phyloP scores from a whole-genome alignment of 257 asterid genomes.

The Ophiorrhiza pumila region DNA sequence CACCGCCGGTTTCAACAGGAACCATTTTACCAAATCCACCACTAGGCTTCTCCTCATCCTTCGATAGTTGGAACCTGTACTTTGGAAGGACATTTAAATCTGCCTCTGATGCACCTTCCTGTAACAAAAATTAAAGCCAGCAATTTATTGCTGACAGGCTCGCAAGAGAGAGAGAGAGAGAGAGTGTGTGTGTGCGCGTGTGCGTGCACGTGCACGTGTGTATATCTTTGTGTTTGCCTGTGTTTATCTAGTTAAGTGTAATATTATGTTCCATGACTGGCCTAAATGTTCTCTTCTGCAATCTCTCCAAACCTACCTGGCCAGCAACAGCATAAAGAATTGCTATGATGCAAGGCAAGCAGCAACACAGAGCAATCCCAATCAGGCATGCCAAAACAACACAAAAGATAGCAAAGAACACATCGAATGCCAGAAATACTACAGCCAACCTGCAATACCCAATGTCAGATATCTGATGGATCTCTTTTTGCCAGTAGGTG shows the following conservation, averaged over 20 bases:
- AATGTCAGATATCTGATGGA: conserved; percentile 25
- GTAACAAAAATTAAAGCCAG: conserved; percentile 17
- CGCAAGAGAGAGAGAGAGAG: neutral
- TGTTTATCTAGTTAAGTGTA: neutral
- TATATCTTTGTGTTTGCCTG: neutral
- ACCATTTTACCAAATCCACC: conserved; percentile 73
- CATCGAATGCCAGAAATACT: conserved; percentile 95
- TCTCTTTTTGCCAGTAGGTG: conserved; percentile 14
- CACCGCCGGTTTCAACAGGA: conserved; percentile 66
- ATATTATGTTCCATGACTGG: neutral
- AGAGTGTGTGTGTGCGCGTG: neutral
- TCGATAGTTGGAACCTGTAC: conserved; percentile 57
- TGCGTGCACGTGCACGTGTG: neutral
- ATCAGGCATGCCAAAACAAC: conserved; percentile 90
- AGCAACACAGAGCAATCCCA: conserved; percentile 93
- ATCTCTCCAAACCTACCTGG: conserved; percentile 49
- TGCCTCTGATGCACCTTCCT: conserved; percentile 98
- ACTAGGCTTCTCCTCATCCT: conserved; percentile 55
- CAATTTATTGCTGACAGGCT: neutral
- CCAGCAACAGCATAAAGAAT: conserved; percentile 97
- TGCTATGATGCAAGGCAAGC: conserved; percentile 98
- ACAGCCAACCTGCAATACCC: conserved; percentile 86
- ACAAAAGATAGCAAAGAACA: conserved; percentile 94
- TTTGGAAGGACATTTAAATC: conserved; percentile 82
- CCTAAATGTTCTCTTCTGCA: neutral